phyloP scores from a whole-genome alignment of 73 alveolate genomes.

The Durusdinium trenchii region DNA sequence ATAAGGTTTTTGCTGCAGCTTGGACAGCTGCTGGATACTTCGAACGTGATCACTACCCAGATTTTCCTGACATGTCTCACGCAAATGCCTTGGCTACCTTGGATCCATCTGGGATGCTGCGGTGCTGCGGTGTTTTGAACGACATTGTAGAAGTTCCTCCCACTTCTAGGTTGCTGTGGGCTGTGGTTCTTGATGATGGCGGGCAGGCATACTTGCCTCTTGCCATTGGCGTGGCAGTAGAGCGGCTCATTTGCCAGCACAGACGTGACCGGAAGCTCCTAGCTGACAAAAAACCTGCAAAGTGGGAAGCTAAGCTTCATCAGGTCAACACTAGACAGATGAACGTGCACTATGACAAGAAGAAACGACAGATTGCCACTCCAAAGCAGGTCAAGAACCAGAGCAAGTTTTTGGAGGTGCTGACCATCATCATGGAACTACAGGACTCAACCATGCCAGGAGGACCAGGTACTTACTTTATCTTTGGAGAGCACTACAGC shows the following conservation, averaged over 20 bases:
- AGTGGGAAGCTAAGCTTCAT: background rate
- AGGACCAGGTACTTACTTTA: background rate
- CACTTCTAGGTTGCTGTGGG: background rate
- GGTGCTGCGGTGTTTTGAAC: background rate
- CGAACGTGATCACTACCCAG: background rate
- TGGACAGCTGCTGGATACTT: constrained; percentile 2
- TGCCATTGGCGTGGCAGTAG: background rate
- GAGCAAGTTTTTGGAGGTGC: background rate
- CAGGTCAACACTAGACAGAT: background rate
- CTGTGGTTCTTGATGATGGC: background rate
- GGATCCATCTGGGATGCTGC: background rate
- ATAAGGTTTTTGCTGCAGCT: background rate
- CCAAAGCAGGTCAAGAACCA: background rate
- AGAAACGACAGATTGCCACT: background rate
- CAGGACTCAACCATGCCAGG: background rate
- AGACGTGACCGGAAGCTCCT: background rate
- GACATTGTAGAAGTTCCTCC: background rate
- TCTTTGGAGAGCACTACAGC: background rate
- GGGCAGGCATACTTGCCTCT: background rate
- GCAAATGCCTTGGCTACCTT: background rate
- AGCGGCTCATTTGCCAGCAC: background rate
- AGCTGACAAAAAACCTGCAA: background rate
- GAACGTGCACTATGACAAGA: background rate
- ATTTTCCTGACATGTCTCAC: background rate
- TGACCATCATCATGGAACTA: background rate